Percentiles rank a stretch among this genome's conserved stretches.
Evolutionary conservation across 1,284 basidiomycete species (phyloP).

Genomic region (Apiotrichum veenhuisii): DNA sequence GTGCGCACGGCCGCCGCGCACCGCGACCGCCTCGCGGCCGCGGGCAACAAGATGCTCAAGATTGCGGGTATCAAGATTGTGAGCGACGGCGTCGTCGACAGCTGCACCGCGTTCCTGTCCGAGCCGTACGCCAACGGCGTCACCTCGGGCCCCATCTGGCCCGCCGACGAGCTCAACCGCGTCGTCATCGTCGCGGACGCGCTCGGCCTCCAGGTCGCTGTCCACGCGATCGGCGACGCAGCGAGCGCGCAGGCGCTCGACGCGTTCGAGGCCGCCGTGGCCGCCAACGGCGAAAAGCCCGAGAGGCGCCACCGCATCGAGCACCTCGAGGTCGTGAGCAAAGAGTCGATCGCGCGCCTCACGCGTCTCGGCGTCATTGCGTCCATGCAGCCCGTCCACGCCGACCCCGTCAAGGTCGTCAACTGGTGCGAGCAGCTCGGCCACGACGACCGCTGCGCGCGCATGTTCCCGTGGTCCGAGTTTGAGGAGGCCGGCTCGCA

Average conservation of each 20-base stretch:
- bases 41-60: slow-evolving; percentile 18
- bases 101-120: slow-evolving; percentile 33
- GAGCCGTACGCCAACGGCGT: slow-evolving; percentile 31
- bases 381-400: slow-evolving; percentile 37
- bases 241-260: slow-evolving; percentile 34
- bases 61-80: slow-evolving; percentile 39
- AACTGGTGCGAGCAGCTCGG: slow-evolving; percentile 31
- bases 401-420: slow-evolving; percentile 30
- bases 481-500: slow-evolving; percentile 22
- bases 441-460: slow-evolving; percentile 28
- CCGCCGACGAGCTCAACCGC: slow-evolving; percentile 19
- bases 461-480: slow-evolving; percentile 33
- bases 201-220: slow-evolving; percentile 31
- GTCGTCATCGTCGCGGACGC: slow-evolving; percentile 30
- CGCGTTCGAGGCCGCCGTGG: slow-evolving; percentile 26
- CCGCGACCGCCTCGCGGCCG: slow-evolving; percentile 15
- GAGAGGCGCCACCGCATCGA: slow-evolving; percentile 29
- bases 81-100: slow-evolving; percentile 36
- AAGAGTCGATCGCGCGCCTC: slow-evolving; percentile 26
- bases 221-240: slow-evolving; percentile 39
- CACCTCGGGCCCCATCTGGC: slow-evolving; percentile 33
- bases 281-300: slow-evolving; percentile 19
- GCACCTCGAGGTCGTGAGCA: slow-evolving; percentile 31
- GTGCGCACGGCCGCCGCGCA: slow-evolving; percentile 24
- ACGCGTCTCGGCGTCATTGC: slow-evolving; percentile 28